Conservation (phyloP, 345 rosid species). For the Rubroshorea leprosula region DNA sequence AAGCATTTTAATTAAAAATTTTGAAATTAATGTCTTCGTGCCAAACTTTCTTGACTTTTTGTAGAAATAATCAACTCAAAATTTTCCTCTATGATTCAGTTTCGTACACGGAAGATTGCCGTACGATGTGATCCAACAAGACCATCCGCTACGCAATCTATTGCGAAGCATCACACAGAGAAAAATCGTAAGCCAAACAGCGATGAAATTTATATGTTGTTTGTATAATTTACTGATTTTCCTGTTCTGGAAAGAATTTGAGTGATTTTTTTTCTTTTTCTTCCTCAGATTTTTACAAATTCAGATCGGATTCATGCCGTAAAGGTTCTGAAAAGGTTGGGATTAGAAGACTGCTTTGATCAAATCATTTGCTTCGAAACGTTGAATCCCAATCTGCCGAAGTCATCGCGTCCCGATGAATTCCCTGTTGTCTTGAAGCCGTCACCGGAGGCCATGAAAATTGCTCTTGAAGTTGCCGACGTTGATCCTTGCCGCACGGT, state of each 20-base stretch:
- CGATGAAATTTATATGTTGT: not conserved
- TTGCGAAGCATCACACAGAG: constrained; percentile 56
- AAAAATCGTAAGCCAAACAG: constrained; percentile 49
- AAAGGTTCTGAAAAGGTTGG: constrained; percentile 45
- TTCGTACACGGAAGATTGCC: constrained; percentile 96
- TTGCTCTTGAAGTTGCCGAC: constrained; percentile 51
- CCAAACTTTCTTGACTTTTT: no score
- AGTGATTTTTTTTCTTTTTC: not conserved
- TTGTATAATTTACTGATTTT: not conserved
- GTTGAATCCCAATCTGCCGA: constrained; percentile 69
- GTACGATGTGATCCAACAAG: constrained; percentile 65
- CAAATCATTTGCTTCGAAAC: constrained; percentile 86
- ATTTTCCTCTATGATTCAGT: constrained; percentile 30
- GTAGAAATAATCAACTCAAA: not conserved
- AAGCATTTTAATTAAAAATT: not conserved
- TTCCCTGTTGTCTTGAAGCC: constrained; percentile 79
- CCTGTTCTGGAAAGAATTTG: not conserved
- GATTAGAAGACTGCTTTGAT: constrained; percentile 73
- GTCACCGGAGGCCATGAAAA: constrained; percentile 65
- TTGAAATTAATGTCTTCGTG: no score
- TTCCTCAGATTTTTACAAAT: constrained; percentile 70
- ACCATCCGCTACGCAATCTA: constrained; percentile 54
- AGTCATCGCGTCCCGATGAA: constrained; percentile 57
- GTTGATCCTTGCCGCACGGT: constrained; percentile 73
- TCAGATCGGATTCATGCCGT: constrained; percentile 80